These are phyloP conservation scores for Canna indica DNA, from an alignment of 176 grass and related monocot species.

Conservation along the genomic window DNA sequence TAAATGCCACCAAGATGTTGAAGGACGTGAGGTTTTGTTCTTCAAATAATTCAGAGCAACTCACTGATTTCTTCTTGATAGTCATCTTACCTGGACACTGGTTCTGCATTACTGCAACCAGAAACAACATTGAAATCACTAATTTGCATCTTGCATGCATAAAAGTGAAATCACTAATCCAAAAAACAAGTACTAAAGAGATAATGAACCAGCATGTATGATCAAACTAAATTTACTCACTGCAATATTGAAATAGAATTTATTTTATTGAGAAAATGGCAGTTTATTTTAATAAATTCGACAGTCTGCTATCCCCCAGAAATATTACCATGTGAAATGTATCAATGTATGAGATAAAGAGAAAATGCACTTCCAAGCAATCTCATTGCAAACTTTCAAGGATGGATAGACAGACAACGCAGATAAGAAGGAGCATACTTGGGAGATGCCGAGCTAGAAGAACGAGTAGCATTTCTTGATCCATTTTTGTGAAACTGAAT, in stretches of 20 bases:
- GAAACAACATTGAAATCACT: not conserved
- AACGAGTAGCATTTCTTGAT: not conserved
- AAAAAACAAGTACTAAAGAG: not conserved
- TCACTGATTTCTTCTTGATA: not conserved
- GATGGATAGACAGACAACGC: not conserved
- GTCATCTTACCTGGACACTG: not conserved
- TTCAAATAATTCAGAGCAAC: not conserved
- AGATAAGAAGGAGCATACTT: constrained; percentile 1
- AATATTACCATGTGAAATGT: not conserved
- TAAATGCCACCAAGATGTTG: not conserved
- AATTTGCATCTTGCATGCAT: too few species aligned
- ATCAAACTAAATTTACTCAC: not conserved
- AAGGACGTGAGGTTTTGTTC: not conserved
- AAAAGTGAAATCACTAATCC: not conserved
- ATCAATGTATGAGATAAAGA: not conserved
- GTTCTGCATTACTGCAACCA: not conserved
- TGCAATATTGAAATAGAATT: not conserved
- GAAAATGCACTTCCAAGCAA: not conserved
- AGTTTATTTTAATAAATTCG: not conserved
- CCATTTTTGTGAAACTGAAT: constrained; percentile 9
- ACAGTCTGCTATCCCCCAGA: not conserved
- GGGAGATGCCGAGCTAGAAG: not conserved
- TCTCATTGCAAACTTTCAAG: not conserved
- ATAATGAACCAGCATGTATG: not conserved
- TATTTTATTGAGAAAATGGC: not conserved